Conservation (phyloP, 2,329 filamentous ascomycete species). For the Pyrenophora tritici-repentis region DNA sequence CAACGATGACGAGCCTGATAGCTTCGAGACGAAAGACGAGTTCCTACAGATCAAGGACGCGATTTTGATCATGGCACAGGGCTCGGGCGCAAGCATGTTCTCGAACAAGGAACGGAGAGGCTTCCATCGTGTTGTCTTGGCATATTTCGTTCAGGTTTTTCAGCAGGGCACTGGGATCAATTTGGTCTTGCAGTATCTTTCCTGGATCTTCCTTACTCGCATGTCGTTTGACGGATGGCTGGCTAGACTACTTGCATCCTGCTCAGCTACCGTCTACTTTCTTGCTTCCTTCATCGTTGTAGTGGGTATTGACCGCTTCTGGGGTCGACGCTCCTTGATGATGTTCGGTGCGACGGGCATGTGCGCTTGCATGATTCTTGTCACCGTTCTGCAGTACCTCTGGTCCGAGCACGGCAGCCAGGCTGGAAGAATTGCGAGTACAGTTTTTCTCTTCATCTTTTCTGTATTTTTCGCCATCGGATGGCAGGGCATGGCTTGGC, state of each 20-base stretch:
- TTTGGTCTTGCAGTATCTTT: conserved; percentile 46
- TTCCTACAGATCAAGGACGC: conserved; percentile 48
- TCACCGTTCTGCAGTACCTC: conserved; percentile 35
- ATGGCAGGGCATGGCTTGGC: conserved; percentile 73
- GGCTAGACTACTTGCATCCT: conserved; percentile 45
- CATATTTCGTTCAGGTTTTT: conserved; percentile 51
- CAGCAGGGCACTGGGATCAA: conserved; percentile 49
- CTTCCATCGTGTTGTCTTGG: conserved; percentile 50
- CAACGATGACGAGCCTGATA: conserved; percentile 33
- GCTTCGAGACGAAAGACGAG: conserved; percentile 44
- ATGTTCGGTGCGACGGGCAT: conserved; percentile 45
- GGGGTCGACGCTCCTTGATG: conserved; percentile 43
- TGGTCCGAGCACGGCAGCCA: conserved; percentile 23
- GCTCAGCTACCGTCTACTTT: conserved; percentile 47
- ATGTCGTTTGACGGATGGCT: conserved; percentile 56
- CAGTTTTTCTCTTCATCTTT: conserved; percentile 83
- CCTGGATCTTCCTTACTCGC: conserved; percentile 57
- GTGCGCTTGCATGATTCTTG: conserved; percentile 40
- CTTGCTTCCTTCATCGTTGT: conserved; percentile 45
- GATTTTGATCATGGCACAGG: conserved; percentile 39
- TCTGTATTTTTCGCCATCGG: conserved; percentile 90
- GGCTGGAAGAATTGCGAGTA: conserved; percentile 44
- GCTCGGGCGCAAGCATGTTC: conserved; percentile 27
- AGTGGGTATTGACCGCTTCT: conserved; percentile 45
- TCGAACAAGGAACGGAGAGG: conserved; percentile 47